phyloP scores from a whole-genome alignment of 768 basidiomycete species.

The Hydnomerulius pinastri region DNA sequence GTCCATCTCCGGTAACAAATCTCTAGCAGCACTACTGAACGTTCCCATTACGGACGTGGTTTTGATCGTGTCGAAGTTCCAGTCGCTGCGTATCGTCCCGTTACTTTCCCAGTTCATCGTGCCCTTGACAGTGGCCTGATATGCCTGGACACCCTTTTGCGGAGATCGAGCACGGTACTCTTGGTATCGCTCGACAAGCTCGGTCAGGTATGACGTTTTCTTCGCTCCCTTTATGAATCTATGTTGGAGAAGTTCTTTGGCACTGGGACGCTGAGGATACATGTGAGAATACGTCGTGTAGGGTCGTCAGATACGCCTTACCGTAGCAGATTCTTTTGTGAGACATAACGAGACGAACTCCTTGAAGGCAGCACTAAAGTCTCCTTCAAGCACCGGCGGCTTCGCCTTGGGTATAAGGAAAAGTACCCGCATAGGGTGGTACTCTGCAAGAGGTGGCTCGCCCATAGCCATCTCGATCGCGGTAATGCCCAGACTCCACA shows the following conservation, averaged over 20 bases:
- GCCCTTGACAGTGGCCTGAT: constrained; percentile 59
- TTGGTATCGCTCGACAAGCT: constrained; percentile 86
- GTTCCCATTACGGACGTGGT: constrained; percentile 76
- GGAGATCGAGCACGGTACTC: constrained; percentile 70
- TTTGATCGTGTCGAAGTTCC: constrained; percentile 92
- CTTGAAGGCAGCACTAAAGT: constrained; percentile 85
- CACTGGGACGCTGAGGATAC: constrained; percentile 76
- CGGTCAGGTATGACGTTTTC: constrained; percentile 80
- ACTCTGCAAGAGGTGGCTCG: constrained; percentile 94
- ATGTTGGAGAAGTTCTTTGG: constrained; percentile 91
- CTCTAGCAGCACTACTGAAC: constrained; percentile 70
- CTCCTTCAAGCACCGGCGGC: constrained; percentile 85
- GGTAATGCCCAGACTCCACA: constrained; percentile 98
- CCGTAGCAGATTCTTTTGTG: constrained; percentile 86
- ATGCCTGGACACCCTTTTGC: constrained; percentile 52
- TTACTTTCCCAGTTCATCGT: constrained; percentile 68
- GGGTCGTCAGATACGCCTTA: constrained; percentile 37
- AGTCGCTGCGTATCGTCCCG: constrained; percentile 84
- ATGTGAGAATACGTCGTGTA: constrained; percentile 11
- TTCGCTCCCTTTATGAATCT: constrained; percentile 86
- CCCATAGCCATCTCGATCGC: constrained; percentile 98
- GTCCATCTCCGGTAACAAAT: constrained; percentile 63
- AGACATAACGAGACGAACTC: constrained; percentile 90
- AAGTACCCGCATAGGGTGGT: constrained; percentile 97
- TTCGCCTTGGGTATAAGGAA: constrained; percentile 98